These are phyloP conservation scores for Candida qinlingensis DNA, from an alignment of 805 yeast species.

Conservation along the genomic window DNA sequence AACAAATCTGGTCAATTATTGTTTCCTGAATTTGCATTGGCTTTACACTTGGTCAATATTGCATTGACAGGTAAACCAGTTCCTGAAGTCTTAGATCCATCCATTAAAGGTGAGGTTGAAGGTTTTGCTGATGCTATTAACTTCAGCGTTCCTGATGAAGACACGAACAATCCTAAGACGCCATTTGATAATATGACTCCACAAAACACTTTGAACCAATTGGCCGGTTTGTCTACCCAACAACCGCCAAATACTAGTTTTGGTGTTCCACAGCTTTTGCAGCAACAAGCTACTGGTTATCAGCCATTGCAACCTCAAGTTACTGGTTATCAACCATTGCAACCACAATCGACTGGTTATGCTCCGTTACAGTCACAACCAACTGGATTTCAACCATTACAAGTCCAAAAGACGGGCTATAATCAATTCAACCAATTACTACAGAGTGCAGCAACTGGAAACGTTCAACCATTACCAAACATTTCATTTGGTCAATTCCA, in stretches of 20 bases:
- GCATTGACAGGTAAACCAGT: constrained; percentile 73
- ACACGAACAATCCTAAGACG: constrained; percentile 25
- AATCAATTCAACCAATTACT: neutral
- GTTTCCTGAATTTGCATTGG: constrained; percentile 92
- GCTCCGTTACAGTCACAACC: constrained; percentile 28
- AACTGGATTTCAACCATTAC: constrained; percentile 23
- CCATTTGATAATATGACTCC: constrained; percentile 36
- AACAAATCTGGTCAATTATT: constrained; percentile 77
- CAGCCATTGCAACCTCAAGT: constrained; percentile 28
- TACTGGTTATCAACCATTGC: constrained; percentile 29
- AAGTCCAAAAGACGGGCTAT: constrained; percentile 7
- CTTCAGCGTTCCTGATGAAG: constrained; percentile 62
- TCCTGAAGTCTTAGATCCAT: constrained; percentile 67
- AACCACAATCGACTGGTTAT: constrained; percentile 23
- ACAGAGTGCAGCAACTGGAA: constrained; percentile 16
- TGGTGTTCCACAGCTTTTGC: constrained; percentile 22
- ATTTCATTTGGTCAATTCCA: constrained; percentile 33
- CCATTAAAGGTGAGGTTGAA: constrained; percentile 75
- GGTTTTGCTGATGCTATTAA: constrained; percentile 87
- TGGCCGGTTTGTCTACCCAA: constrained; percentile 29
- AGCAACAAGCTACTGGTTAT: constrained; percentile 23
- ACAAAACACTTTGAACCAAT: constrained; percentile 29
- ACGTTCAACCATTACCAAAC: constrained; percentile 15
- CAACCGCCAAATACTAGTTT: constrained; percentile 23
- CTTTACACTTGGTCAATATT: constrained; percentile 79